Conservation (phyloP, 1,284 basidiomycete genomes). For the Coriolopsis trogii region DNA sequence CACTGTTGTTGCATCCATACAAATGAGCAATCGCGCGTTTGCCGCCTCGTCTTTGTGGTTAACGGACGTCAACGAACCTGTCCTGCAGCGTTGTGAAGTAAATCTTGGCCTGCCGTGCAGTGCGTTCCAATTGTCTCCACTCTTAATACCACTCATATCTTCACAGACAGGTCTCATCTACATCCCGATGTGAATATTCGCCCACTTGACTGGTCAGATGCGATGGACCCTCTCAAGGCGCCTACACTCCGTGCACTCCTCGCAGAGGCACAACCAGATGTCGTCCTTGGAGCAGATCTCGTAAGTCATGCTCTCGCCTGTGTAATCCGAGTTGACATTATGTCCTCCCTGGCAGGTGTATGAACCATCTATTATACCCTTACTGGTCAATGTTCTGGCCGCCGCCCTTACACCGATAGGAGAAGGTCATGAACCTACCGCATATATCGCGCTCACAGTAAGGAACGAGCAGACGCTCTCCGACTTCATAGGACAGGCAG, state of each 20-base stretch:
- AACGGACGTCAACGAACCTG: slow-evolving; percentile 67
- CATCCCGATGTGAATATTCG: slow-evolving; percentile 48
- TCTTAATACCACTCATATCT: not conserved
- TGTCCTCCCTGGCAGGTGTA: slow-evolving; percentile 54
- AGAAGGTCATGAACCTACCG: slow-evolving; percentile 25
- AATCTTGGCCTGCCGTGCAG: slow-evolving; percentile 68
- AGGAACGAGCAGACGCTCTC: slow-evolving; percentile 47
- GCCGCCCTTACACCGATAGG: slow-evolving; percentile 43
- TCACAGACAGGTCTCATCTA: slow-evolving; percentile 51
- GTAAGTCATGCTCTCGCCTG: slow-evolving; percentile 43
- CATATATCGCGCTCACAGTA: slow-evolving; percentile 62
- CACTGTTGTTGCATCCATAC: slow-evolving; percentile 54
- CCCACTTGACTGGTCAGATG: slow-evolving; percentile 66
- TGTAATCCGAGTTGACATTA: not conserved
- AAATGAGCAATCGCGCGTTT: not conserved
- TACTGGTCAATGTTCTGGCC: slow-evolving; percentile 54
- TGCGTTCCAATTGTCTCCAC: slow-evolving; percentile 39
- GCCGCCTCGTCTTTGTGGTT: slow-evolving; percentile 45
- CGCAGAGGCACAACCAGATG: slow-evolving; percentile 47
- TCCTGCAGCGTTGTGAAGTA: slow-evolving; percentile 58
- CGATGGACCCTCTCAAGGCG: slow-evolving; percentile 39
- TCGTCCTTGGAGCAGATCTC: slow-evolving; percentile 74
- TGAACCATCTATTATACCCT: slow-evolving; percentile 62
- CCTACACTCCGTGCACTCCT: slow-evolving; percentile 38
- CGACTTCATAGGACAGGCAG: slow-evolving; percentile 41